A percentile compares a stretch with the other conserved stretches of the same genome.
Conservation (phyloP, 1,284 basidiomycete genomes). For the Naganishia sp. region DNA sequence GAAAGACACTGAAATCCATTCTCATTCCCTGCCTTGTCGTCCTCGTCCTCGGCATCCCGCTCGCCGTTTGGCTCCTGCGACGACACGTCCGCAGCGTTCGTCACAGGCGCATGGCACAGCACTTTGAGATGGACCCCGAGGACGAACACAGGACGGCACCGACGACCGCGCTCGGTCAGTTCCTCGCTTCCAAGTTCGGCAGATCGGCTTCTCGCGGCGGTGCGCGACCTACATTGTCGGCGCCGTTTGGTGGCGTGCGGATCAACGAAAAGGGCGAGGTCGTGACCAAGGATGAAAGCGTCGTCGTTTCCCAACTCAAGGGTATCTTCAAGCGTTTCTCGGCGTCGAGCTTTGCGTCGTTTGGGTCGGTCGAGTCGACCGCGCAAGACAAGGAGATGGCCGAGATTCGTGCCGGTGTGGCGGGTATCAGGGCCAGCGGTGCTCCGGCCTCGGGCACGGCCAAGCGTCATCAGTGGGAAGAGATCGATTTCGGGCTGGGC, state of each 20-base stretch:
- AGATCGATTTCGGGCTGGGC: conserved; percentile 54
- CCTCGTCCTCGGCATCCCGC: conserved; percentile 41
- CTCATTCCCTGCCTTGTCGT: conserved; percentile 47
- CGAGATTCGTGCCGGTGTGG: conserved; percentile 23
- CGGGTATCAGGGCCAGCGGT: not conserved
- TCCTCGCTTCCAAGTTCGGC: conserved; percentile 17
- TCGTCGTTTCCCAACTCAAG: conserved; percentile 18
- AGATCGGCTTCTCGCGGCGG: not conserved
- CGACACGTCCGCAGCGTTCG: conserved; percentile 45
- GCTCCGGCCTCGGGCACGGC: conserved; percentile 20
- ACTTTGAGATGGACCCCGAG: conserved; percentile 41
- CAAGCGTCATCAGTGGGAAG: conserved; percentile 51
- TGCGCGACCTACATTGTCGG: not conserved
- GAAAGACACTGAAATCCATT: conserved; percentile 43
- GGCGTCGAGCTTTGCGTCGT: conserved; percentile 10
- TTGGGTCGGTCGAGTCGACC: conserved; percentile 19
- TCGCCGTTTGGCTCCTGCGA: conserved; percentile 45
- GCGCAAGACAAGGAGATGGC: conserved; percentile 24
- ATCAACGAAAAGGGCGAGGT: conserved; percentile 27
- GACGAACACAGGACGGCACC: conserved; percentile 2
- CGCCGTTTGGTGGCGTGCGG: conserved; percentile 28
- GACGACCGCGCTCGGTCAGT: conserved; percentile 19
- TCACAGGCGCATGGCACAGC: conserved; percentile 50
- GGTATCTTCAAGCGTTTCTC: conserved; percentile 21
- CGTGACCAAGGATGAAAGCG: conserved; percentile 1